Evolutionary conservation across 2,329 filamentous ascomycete species (phyloP), one percentile per base, ranked within the genome.

Genomic region (Fulvia fulva): DNA sequence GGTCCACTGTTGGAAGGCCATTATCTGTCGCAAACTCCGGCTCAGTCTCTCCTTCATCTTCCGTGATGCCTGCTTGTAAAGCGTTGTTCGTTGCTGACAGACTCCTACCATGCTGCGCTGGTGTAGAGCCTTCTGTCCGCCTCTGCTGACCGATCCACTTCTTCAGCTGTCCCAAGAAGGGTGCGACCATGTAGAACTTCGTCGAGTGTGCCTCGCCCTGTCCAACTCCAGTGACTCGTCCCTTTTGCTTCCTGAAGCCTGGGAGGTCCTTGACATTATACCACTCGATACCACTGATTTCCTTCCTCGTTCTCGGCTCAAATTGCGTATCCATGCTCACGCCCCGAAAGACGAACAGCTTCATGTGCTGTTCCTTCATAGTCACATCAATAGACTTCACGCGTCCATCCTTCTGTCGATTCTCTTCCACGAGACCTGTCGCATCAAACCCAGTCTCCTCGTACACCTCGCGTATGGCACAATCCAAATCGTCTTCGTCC

Each of bases 141-240:
- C 85, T 88, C 75, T 96, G 90, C 63, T 88, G 84, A n/a, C 85
- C 79, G 49, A 97, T 91, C 92, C 92, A 97, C 72, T 90, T 91
- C 74, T 91, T 92, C 51, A 99, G 76, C 5, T 86, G 89, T 1
- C 86, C 86, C 55, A 97, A 79, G 71, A 99, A 99, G 0, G 93
- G 92, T 0, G 91, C 91, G 19, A 99, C 94, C 90, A 97, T 97
- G 76, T 97, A 99, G 73, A 97, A 97, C 70, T 93, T 97, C 73
- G 90, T 91, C 43, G 86, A 86, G 66, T 88, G 90, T 12, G 84
- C 75, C 12, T 83, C 80, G 82, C 80, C 14, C 78, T 73, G 14
- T 74, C 77, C 52, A 32, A 87, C 81, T 47, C 84, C 81, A n/a
- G 85, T 81, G 55, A 84, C 80, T 12, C 79, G 80, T 50, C 37